Evolutionary conservation across 371 early-diverging fungal genomes (phyloP).

Genomic region (Mortierella sp.): DNA sequence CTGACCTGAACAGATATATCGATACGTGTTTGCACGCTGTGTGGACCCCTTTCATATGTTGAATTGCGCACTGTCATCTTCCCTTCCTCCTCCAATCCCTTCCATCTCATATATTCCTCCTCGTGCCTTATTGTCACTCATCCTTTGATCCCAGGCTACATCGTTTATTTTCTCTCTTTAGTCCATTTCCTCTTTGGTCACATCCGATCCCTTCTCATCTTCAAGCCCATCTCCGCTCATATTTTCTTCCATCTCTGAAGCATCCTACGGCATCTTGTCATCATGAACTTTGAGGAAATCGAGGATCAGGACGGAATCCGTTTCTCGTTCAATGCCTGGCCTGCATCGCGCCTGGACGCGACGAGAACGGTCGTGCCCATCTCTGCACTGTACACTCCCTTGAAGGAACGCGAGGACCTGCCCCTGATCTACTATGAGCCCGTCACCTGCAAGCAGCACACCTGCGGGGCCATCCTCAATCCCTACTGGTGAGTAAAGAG

Average conservation of each 20-base stretch:
- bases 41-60: too few relatives aligned
- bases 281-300: constrained; percentile 90
- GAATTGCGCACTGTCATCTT: too few relatives aligned
- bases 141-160: too few relatives aligned
- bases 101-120: too few relatives aligned
- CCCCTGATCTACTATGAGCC: constrained; percentile 96
- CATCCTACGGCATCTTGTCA: not conserved
- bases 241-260: too few relatives aligned
- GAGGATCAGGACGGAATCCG: constrained; percentile 96
- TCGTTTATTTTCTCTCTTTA: too few relatives aligned
- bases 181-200: too few relatives aligned
- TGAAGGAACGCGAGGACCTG: constrained; percentile 92
- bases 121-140: too few relatives aligned
- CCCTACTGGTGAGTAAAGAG: constrained; percentile 97
- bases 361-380: constrained; percentile 97
- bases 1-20: too few relatives aligned
- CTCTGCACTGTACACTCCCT: constrained; percentile 96
- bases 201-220: not conserved
- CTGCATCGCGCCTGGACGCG: constrained; percentile 93
- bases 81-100: too few relatives aligned
- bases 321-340: constrained; percentile 99
- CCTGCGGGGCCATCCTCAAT: constrained; percentile 98
- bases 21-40: too few relatives aligned
- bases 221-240: not conserved
- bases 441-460: constrained; percentile 92